Percentiles rank a stretch among this genome's conserved stretches.
Evolutionary conservation across 306 rosid species (phyloP).

Genomic region (Cucumis sativus): Cucumber_9930_V3 NC_026655.2:7544001-7544500

Average conservation of each 20-base stretch:
- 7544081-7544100: not conserved
- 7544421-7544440: slow-evolving; percentile 66
- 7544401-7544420: not conserved
- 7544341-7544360: not conserved
- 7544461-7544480: slow-evolving; percentile 95
- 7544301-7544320: not conserved
- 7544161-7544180: not conserved
- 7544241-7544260: not conserved
- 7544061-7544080: not conserved
- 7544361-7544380: not conserved
- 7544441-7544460: slow-evolving; percentile 99
- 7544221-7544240: not conserved
- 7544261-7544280: too few relatives aligned
- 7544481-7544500: slow-evolving; percentile 72
- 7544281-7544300: not conserved
- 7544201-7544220: not conserved
- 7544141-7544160: not conserved
- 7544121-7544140: not conserved
- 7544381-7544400: not conserved
- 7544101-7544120: not conserved
- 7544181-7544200: not conserved
- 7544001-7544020: not conserved
- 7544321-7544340: not conserved
- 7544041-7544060: not conserved
- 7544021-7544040: not conserved